Base-by-base conservation (phyloP, 352 stramenopile species). In the Plasmopara halstedii region DNA sequence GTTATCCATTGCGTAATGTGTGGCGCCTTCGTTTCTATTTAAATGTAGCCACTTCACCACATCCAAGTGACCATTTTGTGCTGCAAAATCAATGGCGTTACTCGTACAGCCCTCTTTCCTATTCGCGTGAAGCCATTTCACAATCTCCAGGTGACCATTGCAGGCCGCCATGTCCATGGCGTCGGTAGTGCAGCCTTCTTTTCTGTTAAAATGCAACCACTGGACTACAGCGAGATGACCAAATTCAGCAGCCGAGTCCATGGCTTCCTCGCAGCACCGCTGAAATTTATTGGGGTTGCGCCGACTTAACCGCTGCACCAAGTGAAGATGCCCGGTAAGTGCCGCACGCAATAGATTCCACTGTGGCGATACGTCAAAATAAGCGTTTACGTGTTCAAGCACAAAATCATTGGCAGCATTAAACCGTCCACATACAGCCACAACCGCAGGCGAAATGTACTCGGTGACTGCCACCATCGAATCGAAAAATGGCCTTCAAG, bases 41-140 rank as follows among this genome's bases (percentile, higher is more conserved):
- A 21, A 35, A 22, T 88, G 71, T 10, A 88, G 59, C 73, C 73
- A 88, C 31, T 81, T 40, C 2, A 88, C 52, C 3, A 85, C 64
- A 1, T 64, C 27, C n/a, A 88, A 47, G 29, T 88, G 67, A 8
- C 76, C 76, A 27, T 73, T 48, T 18, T 72, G 53, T 0, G 76
- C 71, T 0, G 76, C 76, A 56, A 80, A 82, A 50, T 88, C 76
- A 47, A 88, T 85, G 13, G 76, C 76, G 33, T 65, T 60, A 6
- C 46, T 47, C 13, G 71, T 83, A 50, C 71, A 84, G n/a, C 73
- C 73, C 48, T 85, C 73, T 2, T 13, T 57, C 2, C 71, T 62
- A 36, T 85, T 48, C 3, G 27, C 34, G n/a, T 88, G 76, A 10
- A 88, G 57, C 73, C 73, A 88, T 42, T 82, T 51, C 6, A 85